Evolutionary conservation across 2,329 filamentous ascomycete species (phyloP).

Genomic region (Fusarium proliferatum): DNA sequence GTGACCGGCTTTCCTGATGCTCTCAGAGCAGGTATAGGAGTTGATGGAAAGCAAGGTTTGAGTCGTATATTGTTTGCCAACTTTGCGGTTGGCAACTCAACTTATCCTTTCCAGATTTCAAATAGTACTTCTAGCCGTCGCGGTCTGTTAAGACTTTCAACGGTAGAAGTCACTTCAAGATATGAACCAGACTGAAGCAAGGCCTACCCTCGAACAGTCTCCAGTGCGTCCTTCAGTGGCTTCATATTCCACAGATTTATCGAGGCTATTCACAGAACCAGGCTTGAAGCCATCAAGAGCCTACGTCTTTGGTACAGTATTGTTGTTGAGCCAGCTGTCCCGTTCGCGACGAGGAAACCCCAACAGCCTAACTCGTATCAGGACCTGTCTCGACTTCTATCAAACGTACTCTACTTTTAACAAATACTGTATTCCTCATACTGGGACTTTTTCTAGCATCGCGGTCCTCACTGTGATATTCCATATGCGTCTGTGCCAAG

Average conservation of each 20-base stretch:
- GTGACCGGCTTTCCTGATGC: neutral
- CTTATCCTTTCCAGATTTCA: too few relatives aligned
- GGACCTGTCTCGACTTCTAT: neutral
- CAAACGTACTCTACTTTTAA: neutral
- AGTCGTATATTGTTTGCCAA: neutral
- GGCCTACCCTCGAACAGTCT: neutral
- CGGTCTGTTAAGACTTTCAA: neutral
- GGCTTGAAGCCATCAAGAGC: neutral
- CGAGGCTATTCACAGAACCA: too few relatives aligned
- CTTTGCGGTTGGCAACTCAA: rapidly evolving
- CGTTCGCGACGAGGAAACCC: neutral
- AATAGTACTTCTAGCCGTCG: neutral
- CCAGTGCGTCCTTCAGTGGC: neutral
- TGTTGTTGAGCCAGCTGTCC: neutral
- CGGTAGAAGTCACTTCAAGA: too few relatives aligned
- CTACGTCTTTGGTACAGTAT: neutral
- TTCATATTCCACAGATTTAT: neutral
- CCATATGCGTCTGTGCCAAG: rapidly evolving
- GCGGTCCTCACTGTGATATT: neutral
- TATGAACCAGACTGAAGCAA: neutral
- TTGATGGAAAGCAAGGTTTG: neutral
- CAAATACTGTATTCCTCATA: rapidly evolving
- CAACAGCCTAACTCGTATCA: neutral
- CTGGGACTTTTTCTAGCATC: neutral
- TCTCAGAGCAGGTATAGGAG: neutral